Percentiles rank a stretch among this genome's conserved stretches.
phyloP scores from a whole-genome alignment of 331 rosid species.

The Quercus phellos region DNA sequence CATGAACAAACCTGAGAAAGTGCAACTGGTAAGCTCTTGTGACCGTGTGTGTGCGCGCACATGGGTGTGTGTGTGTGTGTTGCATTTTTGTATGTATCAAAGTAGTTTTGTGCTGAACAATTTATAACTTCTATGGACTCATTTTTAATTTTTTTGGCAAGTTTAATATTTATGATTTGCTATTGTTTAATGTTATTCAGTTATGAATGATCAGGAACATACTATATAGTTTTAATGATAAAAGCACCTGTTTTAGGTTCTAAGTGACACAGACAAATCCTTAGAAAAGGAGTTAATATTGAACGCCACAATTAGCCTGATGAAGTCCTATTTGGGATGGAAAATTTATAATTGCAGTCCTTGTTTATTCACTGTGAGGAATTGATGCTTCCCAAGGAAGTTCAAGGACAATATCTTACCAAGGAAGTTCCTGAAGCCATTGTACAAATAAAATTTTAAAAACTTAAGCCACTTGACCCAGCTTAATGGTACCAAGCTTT shows the following conservation, averaged over 20 bases:
- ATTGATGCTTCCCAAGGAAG: too few relatives aligned
- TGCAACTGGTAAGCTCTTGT: slow-evolving; percentile 70
- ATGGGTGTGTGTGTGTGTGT: neutral
- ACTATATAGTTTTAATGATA: neutral
- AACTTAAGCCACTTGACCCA: too few relatives aligned
- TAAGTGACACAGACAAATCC: neutral
- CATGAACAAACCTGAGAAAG: slow-evolving; percentile 87
- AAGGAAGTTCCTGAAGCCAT: too few relatives aligned
- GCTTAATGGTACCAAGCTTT: too few relatives aligned
- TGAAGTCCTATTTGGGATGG: too few relatives aligned
- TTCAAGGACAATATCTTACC: too few relatives aligned
- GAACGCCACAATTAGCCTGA: too few relatives aligned
- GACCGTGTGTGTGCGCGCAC: too few relatives aligned
- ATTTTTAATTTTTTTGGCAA: neutral
- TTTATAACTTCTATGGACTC: neutral
- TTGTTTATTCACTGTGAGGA: too few relatives aligned
- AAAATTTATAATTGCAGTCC: too few relatives aligned
- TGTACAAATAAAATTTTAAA: too few relatives aligned
- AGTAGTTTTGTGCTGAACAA: neutral
- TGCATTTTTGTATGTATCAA: neutral
- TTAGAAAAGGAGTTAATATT: neutral
- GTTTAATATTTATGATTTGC: neutral
- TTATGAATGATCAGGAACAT: too few relatives aligned
- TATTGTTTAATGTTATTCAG: neutral
- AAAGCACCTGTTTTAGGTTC: neutral